Evolutionary conservation across 2,329 filamentous ascomycete genomes (phyloP).

Genomic region (Boeremia exigua): DNA sequence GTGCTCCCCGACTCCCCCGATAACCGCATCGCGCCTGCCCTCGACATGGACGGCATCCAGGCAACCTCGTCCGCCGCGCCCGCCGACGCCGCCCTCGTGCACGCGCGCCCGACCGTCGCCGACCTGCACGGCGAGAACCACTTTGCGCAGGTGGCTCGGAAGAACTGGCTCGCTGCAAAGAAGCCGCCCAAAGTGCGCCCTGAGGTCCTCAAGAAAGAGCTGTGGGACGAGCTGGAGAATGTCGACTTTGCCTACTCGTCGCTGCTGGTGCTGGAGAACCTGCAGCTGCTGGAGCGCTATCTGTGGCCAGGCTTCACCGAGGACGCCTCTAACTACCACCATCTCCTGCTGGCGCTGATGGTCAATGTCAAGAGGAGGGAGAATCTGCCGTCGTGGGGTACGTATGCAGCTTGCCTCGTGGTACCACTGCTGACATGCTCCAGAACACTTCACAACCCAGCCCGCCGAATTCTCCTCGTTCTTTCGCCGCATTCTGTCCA

Average conservation of each 20-base stretch:
- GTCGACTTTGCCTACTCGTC: slow-evolving; percentile 79
- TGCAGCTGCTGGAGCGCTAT: slow-evolving; percentile 90
- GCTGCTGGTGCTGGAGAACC: slow-evolving; percentile 82
- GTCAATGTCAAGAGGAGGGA: slow-evolving; percentile 89
- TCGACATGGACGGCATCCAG: slow-evolving; percentile 8
- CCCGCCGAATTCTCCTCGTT: slow-evolving; percentile 84
- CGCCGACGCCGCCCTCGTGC: slow-evolving; percentile 30
- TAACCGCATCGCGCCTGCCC: slow-evolving; percentile 1
- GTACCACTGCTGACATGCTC: slow-evolving; percentile 40
- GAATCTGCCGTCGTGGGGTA: slow-evolving; percentile 85
- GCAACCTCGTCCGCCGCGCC: slow-evolving; percentile 20
- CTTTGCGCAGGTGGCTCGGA: slow-evolving; percentile 74
- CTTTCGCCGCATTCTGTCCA: slow-evolving; percentile 87
- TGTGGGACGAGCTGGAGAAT: slow-evolving; percentile 88
- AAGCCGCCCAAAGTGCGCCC: slow-evolving; percentile 73
- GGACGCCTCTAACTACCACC: slow-evolving; percentile 88
- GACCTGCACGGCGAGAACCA: slow-evolving; percentile 72
- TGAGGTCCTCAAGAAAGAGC: slow-evolving; percentile 81
- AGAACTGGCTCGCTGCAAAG: slow-evolving; percentile 79
- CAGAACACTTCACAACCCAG: slow-evolving; percentile 76
- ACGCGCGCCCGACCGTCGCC: slow-evolving; percentile 67
- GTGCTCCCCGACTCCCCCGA: slow-evolving; percentile 1
- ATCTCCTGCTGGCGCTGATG: slow-evolving; percentile 84
- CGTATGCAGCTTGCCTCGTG: slow-evolving; percentile 32
- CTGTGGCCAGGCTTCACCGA: slow-evolving; percentile 94